Evolutionary conservation across 2,329 filamentous ascomycete genomes (phyloP), one percentile per base, ranked within the genome.

Genomic region (Arthrobotrys sinensis): DNA sequence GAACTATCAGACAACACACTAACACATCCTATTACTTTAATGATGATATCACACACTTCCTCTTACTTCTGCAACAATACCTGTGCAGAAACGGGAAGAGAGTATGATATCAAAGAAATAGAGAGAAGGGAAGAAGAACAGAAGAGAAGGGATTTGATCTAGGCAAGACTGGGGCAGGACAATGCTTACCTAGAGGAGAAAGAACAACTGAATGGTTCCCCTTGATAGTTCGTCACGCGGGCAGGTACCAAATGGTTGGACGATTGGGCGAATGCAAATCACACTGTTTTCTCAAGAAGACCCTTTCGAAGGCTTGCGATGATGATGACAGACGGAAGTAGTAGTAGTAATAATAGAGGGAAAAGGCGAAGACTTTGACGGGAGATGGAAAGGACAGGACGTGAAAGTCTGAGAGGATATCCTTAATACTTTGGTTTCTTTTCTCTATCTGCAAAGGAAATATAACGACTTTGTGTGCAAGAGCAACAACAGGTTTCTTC

Each of bases 181-280:
- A 43, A 6, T 50, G 50, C 73, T 66, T 62, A 77, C 73, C 73
- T 77, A 60, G 65, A 76, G 73, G 73, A 77, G 73, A 77, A 77
- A 77, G 73, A 77, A 77, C 73, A 77, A 77, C 73, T 70, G 57
- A 77, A 77, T 77, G 73, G 73, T 77, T 77, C 73, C 73, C 73
- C 73, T 77, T 34, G 65, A 67, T 70, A 70, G 57, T 50, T 70
- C 73, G 73, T 77, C 60, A 77, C 73, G 21, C 73, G 60, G 53
- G 65, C 19, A 63, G 53, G n/a, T 28, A 46, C 38, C 64, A 50
- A 32, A 48, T 70, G 28, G 36, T 11, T 32, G 28, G 64, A n/a
- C 11, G n/a, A 16, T 36, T 57, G 16, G 50, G 55, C 24, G 21
- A 8, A 45, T 34, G 50, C 14, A 60, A 55, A 40, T 65, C 57